Conservation (phyloP, 2,329 filamentous ascomycete genomes). For the Colletotrichum costaricense region DNA sequence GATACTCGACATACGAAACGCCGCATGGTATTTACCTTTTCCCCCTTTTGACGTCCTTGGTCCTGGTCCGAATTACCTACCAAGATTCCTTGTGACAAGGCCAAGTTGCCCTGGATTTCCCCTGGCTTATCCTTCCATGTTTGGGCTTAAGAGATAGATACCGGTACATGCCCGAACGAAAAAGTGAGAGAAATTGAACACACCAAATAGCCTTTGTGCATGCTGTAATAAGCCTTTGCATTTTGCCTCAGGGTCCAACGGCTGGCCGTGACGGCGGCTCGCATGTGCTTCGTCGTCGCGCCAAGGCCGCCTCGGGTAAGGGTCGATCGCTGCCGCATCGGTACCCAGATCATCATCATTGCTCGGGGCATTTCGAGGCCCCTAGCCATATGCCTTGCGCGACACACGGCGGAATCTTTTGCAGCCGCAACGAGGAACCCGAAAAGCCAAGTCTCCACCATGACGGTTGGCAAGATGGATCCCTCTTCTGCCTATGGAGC, state of each 20-base stretch:
- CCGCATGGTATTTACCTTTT: not conserved
- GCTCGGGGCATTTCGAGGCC: constrained; percentile 22
- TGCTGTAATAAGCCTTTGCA: not conserved
- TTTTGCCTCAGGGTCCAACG: constrained; percentile 27
- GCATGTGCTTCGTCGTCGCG: constrained; percentile 24
- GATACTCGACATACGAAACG: not conserved
- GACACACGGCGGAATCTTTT: constrained; percentile 7
- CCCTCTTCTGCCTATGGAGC: constrained; percentile 6
- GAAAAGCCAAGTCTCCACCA: constrained; percentile 22
- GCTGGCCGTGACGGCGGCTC: constrained; percentile 26
- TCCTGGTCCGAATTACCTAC: not conserved
- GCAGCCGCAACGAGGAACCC: constrained; percentile 24
- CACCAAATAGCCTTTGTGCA: not conserved
- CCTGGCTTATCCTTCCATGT: too few species aligned
- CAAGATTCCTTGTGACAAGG: not conserved
- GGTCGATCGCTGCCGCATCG: constrained; percentile 31
- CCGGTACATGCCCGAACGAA: too few species aligned
- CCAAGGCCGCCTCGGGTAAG: constrained; percentile 22
- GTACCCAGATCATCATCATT: constrained; percentile 19
- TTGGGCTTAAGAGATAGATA: too few species aligned
- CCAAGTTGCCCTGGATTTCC: too few species aligned
- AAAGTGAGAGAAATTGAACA: not conserved
- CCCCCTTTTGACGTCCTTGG: not conserved
- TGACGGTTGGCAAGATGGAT: constrained; percentile 25
- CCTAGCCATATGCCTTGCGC: constrained; percentile 5